Conservation (phyloP, 2,329 filamentous ascomycete species). For the Xylogone sp. region DNA sequence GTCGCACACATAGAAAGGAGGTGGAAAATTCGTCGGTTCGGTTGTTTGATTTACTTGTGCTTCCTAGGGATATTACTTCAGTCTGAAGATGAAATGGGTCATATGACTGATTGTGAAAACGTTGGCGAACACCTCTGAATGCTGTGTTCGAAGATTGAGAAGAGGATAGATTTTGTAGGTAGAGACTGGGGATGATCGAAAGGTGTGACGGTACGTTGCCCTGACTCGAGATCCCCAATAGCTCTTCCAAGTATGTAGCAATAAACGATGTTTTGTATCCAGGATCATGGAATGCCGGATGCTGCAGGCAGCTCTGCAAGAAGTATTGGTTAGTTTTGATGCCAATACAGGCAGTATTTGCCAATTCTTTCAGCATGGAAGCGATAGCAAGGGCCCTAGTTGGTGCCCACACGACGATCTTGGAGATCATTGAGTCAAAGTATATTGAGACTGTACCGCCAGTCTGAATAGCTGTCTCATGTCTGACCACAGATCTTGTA, state of each 20-base stretch:
- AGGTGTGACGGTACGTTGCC: too few species aligned
- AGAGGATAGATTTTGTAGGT: too few species aligned
- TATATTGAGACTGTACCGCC: slow-evolving; percentile 35
- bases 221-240: neutral
- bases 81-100: too few species aligned
- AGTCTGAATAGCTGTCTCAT: slow-evolving; percentile 33
- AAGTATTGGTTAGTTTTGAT: slow-evolving; percentile 67
- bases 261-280: slow-evolving; percentile 64
- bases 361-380: slow-evolving; percentile 30
- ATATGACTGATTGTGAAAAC: too few species aligned
- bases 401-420: slow-evolving; percentile 37
- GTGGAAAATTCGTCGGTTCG: too few species aligned
- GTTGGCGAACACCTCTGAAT: too few species aligned
- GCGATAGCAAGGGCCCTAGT: slow-evolving; percentile 30
- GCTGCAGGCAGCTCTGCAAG: slow-evolving; percentile 61
- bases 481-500: slow-evolving; percentile 21
- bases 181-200: too few species aligned
- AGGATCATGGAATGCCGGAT: slow-evolving; percentile 57
- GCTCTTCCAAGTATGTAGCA: neutral
- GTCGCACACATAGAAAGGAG: too few species aligned
- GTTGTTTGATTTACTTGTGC: too few species aligned
- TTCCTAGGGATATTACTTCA: too few species aligned
- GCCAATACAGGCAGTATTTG: slow-evolving; percentile 36
- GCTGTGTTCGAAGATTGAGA: too few species aligned
- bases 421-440: slow-evolving; percentile 41